These are phyloP conservation scores for Daldinia loculata DNA, from an alignment of 495 filamentous ascomycete species.

Conservation along the genomic window DNA sequence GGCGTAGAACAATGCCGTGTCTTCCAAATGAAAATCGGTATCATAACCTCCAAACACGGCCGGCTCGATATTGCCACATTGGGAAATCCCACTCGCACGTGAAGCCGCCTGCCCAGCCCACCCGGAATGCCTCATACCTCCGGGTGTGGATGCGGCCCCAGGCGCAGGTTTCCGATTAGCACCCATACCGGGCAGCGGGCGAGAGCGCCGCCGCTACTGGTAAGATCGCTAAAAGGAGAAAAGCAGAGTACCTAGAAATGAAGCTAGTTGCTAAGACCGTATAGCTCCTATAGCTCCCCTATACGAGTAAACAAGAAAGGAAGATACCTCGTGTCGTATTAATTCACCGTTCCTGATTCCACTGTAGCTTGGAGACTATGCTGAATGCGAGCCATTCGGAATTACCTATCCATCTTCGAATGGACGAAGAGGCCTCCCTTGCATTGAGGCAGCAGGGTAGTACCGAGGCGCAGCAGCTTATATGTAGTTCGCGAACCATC, in stretches of 20 bases:
- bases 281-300: not conserved
- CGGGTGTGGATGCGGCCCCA: not conserved
- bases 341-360: not conserved
- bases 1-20: constrained; percentile 5
- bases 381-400: not conserved
- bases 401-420: constrained; percentile 5
- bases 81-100: not conserved
- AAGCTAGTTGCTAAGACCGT: not conserved
- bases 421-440: constrained; percentile 22
- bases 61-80: constrained; percentile 9
- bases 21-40: constrained; percentile 10
- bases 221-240: not conserved
- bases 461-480: constrained; percentile 19
- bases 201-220: not conserved
- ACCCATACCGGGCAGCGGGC: constrained; percentile 1
- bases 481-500: constrained; percentile 20
- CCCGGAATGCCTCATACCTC: not conserved
- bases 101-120: not conserved
- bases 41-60: not conserved
- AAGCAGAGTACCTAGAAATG: not conserved
- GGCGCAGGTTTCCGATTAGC: constrained; percentile 3
- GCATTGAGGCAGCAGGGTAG: constrained; percentile 26
- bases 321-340: not conserved
- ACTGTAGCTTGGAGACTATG: not conserved
- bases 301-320: not conserved